phyloP scores from a whole-genome alignment of 2,329 filamentous ascomycete species.

The Akanthomyces lecanii region DNA sequence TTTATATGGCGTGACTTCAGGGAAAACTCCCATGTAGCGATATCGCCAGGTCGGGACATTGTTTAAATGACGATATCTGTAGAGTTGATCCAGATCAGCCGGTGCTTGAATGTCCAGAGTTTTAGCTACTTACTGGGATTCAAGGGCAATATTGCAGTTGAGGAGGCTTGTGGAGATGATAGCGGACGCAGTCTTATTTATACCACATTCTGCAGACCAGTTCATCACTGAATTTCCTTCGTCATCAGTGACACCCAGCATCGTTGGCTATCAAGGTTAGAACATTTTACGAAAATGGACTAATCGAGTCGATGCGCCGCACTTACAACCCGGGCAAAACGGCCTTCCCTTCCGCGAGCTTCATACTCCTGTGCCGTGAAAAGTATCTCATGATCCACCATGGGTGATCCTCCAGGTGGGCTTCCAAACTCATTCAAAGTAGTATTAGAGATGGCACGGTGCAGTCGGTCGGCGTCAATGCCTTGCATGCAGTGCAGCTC shows the following conservation, averaged over 20 bases:
- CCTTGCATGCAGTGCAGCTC: neutral
- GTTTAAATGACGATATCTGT: slow-evolving; percentile 1
- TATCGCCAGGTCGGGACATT: neutral
- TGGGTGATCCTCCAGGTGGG: neutral
- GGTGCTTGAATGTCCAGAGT: neutral
- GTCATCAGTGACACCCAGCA: neutral
- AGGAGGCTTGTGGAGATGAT: neutral
- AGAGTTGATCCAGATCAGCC: neutral
- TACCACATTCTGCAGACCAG: neutral
- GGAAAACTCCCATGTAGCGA: neutral
- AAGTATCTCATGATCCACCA: neutral
- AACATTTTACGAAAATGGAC: neutral
- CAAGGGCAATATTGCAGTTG: slow-evolving; percentile 1
- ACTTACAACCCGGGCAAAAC: neutral
- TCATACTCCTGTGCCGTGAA: slow-evolving; percentile 3
- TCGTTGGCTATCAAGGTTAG: neutral
- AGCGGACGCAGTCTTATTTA: neutral
- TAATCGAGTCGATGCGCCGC: neutral
- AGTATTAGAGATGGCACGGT: neutral
- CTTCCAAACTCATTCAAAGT: neutral
- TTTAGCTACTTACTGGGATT: neutral
- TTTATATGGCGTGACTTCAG: neutral
- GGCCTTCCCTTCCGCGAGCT: neutral
- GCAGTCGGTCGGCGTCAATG: neutral
- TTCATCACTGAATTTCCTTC: neutral